These are phyloP conservation scores for Hyaloscypha hepaticicola DNA, from an alignment of 495 filamentous ascomycete species.

Conservation along the genomic window DNA sequence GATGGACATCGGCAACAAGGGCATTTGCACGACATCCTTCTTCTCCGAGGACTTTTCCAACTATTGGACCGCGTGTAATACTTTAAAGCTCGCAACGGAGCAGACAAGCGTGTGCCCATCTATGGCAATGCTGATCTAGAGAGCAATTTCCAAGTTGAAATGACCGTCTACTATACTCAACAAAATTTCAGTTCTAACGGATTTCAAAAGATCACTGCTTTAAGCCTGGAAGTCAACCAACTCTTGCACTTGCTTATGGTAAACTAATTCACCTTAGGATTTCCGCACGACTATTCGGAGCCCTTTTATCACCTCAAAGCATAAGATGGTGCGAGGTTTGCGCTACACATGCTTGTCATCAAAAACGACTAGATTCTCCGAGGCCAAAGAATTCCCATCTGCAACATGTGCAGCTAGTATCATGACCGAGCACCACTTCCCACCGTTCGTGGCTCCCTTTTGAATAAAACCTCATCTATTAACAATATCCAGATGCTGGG, in stretches of 20 bases:
- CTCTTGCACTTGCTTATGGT: conserved; percentile 3
- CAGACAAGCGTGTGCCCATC: conserved; percentile 58
- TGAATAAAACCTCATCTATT: conserved; percentile 35
- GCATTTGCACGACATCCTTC: conserved; percentile 60
- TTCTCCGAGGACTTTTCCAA: conserved; percentile 63
- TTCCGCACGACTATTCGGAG: conserved; percentile 75
- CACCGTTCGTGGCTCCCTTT: conserved; percentile 38
- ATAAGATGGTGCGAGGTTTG: conserved; percentile 41
- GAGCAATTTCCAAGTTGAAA: conserved; percentile 38
- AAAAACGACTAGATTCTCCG: conserved; percentile 34
- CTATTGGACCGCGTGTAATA: conserved; percentile 69
- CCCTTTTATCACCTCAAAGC: conserved; percentile 39
- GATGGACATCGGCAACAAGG: conserved; percentile 39
- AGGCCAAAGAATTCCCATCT: conserved; percentile 52
- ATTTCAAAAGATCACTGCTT: conserved; percentile 42
- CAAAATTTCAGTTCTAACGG: conserved; percentile 39
- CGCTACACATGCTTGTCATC: conserved; percentile 49
- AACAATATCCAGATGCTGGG: conserved; percentile 63
- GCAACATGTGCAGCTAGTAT: conserved; percentile 59
- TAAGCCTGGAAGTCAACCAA: conserved; percentile 39
- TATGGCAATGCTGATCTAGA: conserved; percentile 27
- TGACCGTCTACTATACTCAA: conserved; percentile 48
- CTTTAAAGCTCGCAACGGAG: conserved; percentile 59
- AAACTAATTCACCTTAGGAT: conserved; percentile 47
- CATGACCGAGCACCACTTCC: conserved; percentile 80